Percentiles rank a stretch among this genome's conserved stretches.
Conservation (phyloP, 768 basidiomycete species). For the Lentinula guzmanii region DNA sequence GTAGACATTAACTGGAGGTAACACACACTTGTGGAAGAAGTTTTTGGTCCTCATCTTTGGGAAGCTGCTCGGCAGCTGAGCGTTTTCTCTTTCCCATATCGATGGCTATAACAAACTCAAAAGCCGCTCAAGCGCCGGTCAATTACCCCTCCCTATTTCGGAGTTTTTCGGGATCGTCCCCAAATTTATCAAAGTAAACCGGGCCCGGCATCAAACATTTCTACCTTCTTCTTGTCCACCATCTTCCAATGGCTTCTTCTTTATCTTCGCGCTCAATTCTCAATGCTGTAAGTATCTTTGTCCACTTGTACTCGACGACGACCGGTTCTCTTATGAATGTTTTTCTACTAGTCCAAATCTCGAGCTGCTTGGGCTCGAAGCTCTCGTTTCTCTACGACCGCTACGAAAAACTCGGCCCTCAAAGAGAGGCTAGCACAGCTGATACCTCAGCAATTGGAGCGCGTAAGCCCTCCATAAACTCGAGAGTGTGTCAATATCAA, state of each 20-base stretch:
- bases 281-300: conserved; percentile 27
- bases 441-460: conserved; percentile 82
- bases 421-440: conserved; percentile 92
- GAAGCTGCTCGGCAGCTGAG: conserved; percentile 10
- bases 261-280: conserved; percentile 27
- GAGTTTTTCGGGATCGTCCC: conserved; percentile 1
- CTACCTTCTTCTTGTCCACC: conserved; percentile 11
- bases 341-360: conserved; percentile 40
- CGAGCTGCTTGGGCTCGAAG: conserved; percentile 33
- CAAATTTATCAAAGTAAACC: not conserved
- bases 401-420: conserved; percentile 61
- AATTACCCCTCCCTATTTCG: not conserved
- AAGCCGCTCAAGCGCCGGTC: not conserved
- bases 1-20: not conserved
- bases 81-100: conserved; percentile 31
- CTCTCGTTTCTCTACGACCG: conserved; percentile 59
- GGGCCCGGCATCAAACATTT: not conserved
- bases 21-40: conserved; percentile 46
- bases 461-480: conserved; percentile 32
- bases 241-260: conserved; percentile 11
- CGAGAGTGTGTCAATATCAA: conserved; percentile 4
- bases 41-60: conserved; percentile 10
- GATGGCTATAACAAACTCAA: not conserved
- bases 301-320: not conserved
- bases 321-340: conserved; percentile 1